Percentiles rank a stretch among this genome's conserved stretches.
phyloP scores from a whole-genome alignment of 2,329 filamentous ascomycete genomes.

The Fusarium tricinctum region DNA sequence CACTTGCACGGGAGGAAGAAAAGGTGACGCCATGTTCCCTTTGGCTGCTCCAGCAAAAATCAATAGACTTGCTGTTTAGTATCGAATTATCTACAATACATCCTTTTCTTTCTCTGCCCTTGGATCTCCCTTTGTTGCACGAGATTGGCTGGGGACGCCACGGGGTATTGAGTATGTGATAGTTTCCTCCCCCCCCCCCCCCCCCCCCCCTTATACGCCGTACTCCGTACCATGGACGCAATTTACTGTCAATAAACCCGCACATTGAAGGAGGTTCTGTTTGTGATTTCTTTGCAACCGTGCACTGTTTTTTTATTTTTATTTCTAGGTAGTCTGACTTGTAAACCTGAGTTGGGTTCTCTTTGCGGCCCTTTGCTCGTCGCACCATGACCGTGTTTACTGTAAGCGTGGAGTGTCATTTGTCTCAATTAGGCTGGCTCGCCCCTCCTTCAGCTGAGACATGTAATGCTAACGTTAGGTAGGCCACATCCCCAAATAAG shows the following conservation, averaged over 20 bases:
- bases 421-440: too few species aligned
- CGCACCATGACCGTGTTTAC: constrained; percentile 10
- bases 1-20: constrained; percentile 5
- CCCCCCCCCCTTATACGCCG: too few species aligned
- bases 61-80: neutral
- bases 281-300: constrained; percentile 9
- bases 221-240: constrained; percentile 16
- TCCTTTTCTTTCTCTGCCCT: neutral
- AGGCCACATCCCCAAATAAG: neutral
- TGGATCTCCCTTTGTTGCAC: constrained; percentile 19
- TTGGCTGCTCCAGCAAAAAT: neutral
- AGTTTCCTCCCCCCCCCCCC: constrained; percentile 15
- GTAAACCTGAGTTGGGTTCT: constrained; percentile 16
- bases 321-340: neutral
- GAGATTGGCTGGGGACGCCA: constrained; percentile 15
- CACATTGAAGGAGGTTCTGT: constrained; percentile 5
- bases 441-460: too few species aligned
- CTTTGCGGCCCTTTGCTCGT: constrained; percentile 21
- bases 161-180: constrained; percentile 31
- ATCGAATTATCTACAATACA: neutral
- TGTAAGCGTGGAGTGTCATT: neutral
- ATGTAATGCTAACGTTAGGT: too few species aligned
- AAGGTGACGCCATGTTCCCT: constrained; percentile 3
- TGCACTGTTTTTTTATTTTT: constrained; percentile 13
- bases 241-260: constrained; percentile 14